Evolutionary conservation across 163 green algal genomes (phyloP).

Genomic region (Chlamydomonas reinhardtii): DNA sequence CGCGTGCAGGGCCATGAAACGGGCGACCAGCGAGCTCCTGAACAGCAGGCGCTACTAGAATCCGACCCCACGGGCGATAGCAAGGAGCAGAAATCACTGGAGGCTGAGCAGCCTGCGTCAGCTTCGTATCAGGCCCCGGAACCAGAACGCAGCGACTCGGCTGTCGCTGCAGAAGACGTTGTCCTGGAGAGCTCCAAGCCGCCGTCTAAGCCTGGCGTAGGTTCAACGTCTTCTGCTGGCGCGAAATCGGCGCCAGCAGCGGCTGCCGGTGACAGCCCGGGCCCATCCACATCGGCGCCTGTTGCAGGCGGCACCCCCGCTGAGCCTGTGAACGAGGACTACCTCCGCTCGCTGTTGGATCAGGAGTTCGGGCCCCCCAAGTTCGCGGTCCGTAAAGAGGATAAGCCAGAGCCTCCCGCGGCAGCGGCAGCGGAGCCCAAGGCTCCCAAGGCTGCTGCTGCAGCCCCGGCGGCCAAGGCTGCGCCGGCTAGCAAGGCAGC

Average conservation of each 20-base stretch:
- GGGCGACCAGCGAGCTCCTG: neutral
- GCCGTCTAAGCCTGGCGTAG: no score
- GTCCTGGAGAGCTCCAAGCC: neutral
- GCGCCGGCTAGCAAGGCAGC: no score
- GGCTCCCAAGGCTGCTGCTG: no score
- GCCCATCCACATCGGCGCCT: neutral
- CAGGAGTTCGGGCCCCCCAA: no score
- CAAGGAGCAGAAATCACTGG: neutral
- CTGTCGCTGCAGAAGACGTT: constrained; percentile 35
- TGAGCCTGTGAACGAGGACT: constrained; percentile 11
- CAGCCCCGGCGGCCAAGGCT: no score
- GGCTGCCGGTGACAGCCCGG: neutral
- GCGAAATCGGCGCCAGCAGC: neutral
- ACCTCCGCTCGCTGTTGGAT: constrained; percentile 40
- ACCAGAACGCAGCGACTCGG: neutral
- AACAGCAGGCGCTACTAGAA: constrained; percentile 23
- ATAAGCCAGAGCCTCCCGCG: no score
- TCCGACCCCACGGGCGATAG: neutral
- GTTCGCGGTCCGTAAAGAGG: constrained; percentile 26
- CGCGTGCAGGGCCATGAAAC: no score
- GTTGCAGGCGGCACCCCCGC: neutral
- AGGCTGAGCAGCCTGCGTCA: neutral
- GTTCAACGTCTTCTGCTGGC: neutral
- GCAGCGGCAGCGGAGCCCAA: no score
- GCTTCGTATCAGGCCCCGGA: neutral